Percentiles rank a stretch among this genome's conserved stretches.
Evolutionary conservation across 73 alveolate species (phyloP).

Genomic region (Blepharisma japonicum): DNA sequence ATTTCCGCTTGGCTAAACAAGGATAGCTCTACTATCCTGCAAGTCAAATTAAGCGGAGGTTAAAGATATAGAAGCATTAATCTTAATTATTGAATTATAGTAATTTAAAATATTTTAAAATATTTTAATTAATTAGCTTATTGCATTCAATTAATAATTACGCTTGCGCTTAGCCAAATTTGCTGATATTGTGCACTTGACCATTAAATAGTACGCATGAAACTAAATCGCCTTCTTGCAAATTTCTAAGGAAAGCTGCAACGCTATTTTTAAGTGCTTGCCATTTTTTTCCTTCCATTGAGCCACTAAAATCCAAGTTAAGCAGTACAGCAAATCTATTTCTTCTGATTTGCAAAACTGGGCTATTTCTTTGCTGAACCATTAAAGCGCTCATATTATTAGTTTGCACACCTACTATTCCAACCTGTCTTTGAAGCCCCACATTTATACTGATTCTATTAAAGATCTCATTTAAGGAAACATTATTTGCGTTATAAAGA

Average conservation of each 20-base stretch:
- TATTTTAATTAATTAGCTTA: too few species aligned
- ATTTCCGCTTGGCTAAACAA: too few species aligned
- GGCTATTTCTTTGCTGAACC: neutral
- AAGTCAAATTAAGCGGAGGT: too few species aligned
- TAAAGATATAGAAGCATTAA: too few species aligned
- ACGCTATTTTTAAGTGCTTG: constrained; percentile 3
- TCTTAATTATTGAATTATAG: too few species aligned
- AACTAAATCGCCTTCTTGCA: neutral
- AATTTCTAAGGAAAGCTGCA: neutral
- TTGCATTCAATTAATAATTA: too few species aligned
- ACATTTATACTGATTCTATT: neutral
- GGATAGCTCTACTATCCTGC: too few species aligned
- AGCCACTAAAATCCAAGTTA: constrained; percentile 22
- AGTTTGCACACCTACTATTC: neutral
- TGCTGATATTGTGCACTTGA: neutral
- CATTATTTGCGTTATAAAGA: constrained; percentile 6
- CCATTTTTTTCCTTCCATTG: constrained; percentile 7
- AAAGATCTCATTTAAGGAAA: neutral
- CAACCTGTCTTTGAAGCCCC: constrained; percentile 10
- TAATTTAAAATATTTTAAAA: too few species aligned
- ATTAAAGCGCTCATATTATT: neutral
- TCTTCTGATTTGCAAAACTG: neutral
- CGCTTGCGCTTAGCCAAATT: too few species aligned
- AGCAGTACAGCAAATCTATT: constrained; percentile 14
- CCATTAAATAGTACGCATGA: constrained; percentile 14